phyloP scores from a whole-genome alignment of 129 eudicot genomes.

The Glebionis coronaria region DNA sequence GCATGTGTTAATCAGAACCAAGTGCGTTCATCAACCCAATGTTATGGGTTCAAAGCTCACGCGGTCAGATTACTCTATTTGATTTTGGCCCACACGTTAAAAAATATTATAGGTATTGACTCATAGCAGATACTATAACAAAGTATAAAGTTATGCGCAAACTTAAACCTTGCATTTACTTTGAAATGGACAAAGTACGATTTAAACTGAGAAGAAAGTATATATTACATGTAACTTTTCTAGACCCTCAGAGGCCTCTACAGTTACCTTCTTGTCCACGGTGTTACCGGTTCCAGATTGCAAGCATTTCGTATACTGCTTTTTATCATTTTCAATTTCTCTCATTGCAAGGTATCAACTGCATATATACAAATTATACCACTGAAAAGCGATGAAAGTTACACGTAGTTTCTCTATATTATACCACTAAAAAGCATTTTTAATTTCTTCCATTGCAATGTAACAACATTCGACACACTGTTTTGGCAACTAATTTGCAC shows the following conservation, averaged over 20 bases:
- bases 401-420: too few relatives aligned
- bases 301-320: slow-evolving; percentile 60
- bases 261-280: slow-evolving; percentile 52
- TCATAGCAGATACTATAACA: too few relatives aligned
- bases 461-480: too few relatives aligned
- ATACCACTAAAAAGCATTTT: too few relatives aligned
- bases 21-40: too few relatives aligned
- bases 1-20: too few relatives aligned
- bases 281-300: slow-evolving; percentile 46
- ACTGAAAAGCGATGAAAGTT: neutral
- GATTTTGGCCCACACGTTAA: too few relatives aligned
- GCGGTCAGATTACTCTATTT: too few relatives aligned
- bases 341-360: slow-evolving; percentile 88
- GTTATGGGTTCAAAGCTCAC: too few relatives aligned
- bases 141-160: neutral
- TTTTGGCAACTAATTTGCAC: too few relatives aligned
- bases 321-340: slow-evolving; percentile 67
- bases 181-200: neutral
- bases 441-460: too few relatives aligned
- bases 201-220: neutral
- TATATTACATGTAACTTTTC: slow-evolving; percentile 66
- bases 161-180: slow-evolving; percentile 15
- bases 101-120: too few relatives aligned
- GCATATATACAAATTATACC: neutral
- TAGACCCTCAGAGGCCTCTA: slow-evolving; percentile 81